These are phyloP conservation scores for Lachancea thermotolerans DNA, from an alignment of 805 yeast genomes.

Conservation along the genomic window DNA sequence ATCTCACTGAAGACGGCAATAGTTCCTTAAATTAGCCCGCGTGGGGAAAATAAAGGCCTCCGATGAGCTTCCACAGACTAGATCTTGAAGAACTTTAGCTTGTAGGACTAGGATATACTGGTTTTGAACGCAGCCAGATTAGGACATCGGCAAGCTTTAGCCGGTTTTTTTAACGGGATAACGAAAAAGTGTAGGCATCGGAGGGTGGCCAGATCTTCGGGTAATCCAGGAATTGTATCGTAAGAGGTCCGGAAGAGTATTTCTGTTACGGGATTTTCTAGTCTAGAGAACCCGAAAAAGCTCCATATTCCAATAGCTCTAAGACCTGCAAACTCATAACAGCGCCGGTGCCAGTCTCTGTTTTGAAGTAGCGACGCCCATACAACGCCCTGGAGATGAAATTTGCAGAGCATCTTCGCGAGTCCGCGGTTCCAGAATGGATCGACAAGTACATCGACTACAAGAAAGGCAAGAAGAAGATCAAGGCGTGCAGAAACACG, in stretches of 20 bases:
- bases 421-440: slow-evolving; percentile 83
- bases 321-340: too few species aligned
- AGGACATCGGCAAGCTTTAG: background rate
- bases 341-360: too few species aligned
- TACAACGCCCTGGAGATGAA: slow-evolving; percentile 38
- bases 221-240: background rate
- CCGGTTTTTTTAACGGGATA: background rate
- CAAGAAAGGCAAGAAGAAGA: slow-evolving; percentile 40
- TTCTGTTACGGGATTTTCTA: background rate
- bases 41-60: background rate
- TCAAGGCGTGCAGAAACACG: slow-evolving; percentile 23
- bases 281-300: too few species aligned
- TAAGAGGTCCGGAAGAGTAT: background rate
- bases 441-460: slow-evolving; percentile 71
- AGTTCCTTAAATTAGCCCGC: background rate
- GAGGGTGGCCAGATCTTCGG: slow-evolving; percentile 2
- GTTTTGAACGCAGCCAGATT: too few species aligned
- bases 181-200: background rate
- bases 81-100: too few species aligned
- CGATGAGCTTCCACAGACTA: background rate
- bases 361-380: background rate
- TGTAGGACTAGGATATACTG: too few species aligned
- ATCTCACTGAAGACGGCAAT: background rate
- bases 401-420: slow-evolving; percentile 56
- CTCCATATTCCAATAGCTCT: too few species aligned